Percentiles rank a stretch among this genome's conserved stretches.
Conservation (phyloP, 2,329 filamentous ascomycete species). For the Cladosporium sp. region DNA sequence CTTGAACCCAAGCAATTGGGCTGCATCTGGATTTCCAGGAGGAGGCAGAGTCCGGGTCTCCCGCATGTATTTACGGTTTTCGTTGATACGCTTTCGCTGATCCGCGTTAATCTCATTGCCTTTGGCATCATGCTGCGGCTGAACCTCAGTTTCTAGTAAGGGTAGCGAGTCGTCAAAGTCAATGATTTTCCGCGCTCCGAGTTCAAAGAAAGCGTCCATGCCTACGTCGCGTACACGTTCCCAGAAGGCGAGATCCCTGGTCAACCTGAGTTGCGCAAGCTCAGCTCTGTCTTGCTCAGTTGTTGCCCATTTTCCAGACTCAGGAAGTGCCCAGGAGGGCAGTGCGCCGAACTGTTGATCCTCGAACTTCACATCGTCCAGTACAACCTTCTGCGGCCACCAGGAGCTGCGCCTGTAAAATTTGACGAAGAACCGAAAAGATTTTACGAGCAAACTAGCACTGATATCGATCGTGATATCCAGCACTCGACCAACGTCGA, state of each 20-base stretch:
- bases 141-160: conserved; percentile 26
- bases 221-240: conserved; percentile 69
- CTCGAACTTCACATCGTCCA: conserved; percentile 45
- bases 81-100: conserved; percentile 47
- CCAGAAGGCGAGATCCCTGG: conserved; percentile 78
- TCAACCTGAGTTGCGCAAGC: conserved; percentile 53
- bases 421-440: conserved; percentile 91
- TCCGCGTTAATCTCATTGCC: conserved; percentile 35
- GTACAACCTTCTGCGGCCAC: conserved; percentile 74
- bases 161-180: conserved; percentile 46
- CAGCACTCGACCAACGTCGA: conserved; percentile 90
- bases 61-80: conserved; percentile 70
- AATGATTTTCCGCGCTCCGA: conserved; percentile 67
- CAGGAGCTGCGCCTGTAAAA: conserved; percentile 87
- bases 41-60: conserved; percentile 78
- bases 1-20: conserved; percentile 95
- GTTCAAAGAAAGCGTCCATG: conserved; percentile 81
- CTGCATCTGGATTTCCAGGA: conserved; percentile 82
- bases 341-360: conserved; percentile 59
- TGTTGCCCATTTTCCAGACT: conserved; percentile 58
- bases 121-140: conserved; percentile 32
- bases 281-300: conserved; percentile 65
- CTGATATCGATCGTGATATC: conserved; percentile 95
- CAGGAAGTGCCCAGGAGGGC: conserved; percentile 81
- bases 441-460: conserved; percentile 86